phyloP scores from a whole-genome alignment of 2,329 filamentous ascomycete species.

The Nothopassalora personata region DNA sequence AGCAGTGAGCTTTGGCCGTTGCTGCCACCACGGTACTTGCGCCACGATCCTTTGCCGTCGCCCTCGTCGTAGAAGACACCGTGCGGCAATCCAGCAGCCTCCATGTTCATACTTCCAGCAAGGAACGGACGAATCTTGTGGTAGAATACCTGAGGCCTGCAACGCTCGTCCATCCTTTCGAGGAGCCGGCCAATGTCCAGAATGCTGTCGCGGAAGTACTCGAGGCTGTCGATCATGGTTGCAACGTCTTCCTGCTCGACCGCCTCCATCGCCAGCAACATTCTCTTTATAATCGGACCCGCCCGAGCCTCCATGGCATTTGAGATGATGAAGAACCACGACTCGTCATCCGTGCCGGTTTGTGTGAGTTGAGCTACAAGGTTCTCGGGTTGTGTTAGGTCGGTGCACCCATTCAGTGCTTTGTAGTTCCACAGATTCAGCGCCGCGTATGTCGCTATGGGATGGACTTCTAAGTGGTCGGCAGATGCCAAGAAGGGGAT shows the following conservation, averaged over 20 bases:
- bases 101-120: constrained; percentile 52
- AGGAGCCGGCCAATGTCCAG: constrained; percentile 40
- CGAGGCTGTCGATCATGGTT: constrained; percentile 37
- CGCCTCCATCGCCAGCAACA: constrained; percentile 46
- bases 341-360: constrained; percentile 89
- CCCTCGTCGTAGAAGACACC: constrained; percentile 51
- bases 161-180: constrained; percentile 49
- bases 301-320: constrained; percentile 50
- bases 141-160: constrained; percentile 47
- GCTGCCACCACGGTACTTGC: constrained; percentile 49
- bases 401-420: constrained; percentile 71
- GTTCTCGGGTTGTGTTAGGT: constrained; percentile 74
- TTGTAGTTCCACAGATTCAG: constrained; percentile 96
- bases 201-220: constrained; percentile 39
- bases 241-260: constrained; percentile 35
- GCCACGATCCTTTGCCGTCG: constrained; percentile 45
- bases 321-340: constrained; percentile 63
- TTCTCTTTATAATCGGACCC: constrained; percentile 40
- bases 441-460: constrained; percentile 88
- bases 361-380: constrained; percentile 80
- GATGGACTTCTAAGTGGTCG: constrained; percentile 68
- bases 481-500: constrained; percentile 75
- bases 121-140: constrained; percentile 49
- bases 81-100: constrained; percentile 44
- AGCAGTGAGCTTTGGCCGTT: constrained; percentile 53